These are phyloP conservation scores for Sphaerulina musiva DNA, from an alignment of 2,329 filamentous ascomycete genomes.

Conservation along the genomic window DNA sequence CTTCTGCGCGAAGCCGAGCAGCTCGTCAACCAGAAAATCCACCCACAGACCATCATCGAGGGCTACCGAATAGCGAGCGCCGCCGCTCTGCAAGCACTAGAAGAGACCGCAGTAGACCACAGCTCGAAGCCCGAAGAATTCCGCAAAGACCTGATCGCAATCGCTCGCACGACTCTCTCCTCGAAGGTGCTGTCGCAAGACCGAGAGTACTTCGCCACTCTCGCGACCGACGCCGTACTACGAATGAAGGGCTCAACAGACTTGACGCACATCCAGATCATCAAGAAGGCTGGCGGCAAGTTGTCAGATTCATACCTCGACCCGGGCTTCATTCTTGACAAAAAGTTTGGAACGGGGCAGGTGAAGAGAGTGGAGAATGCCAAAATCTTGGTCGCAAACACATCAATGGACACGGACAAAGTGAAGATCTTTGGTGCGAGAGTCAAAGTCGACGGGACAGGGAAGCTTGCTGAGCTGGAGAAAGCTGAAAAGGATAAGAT, in stretches of 20 bases:
- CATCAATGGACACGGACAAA: slow-evolving; percentile 99
- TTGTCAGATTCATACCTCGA: slow-evolving; percentile 96
- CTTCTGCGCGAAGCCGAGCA: slow-evolving; percentile 93
- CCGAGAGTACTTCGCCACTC: slow-evolving; percentile 78
- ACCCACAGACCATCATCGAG: slow-evolving; percentile 98
- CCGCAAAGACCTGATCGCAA: slow-evolving; percentile 79
- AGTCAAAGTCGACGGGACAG: slow-evolving; percentile 92
- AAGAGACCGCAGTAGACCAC: slow-evolving; percentile 80
- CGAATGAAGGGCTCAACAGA: slow-evolving; percentile 85
- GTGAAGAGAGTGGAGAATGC: slow-evolving; percentile 95
- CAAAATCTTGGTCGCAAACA: slow-evolving; percentile 97
- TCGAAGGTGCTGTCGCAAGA: slow-evolving; percentile 96
- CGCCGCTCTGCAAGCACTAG: slow-evolving; percentile 77
- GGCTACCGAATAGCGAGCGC: slow-evolving; percentile 95
- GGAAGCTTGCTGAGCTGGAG: slow-evolving; percentile 95
- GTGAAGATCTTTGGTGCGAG: slow-evolving; percentile 98
- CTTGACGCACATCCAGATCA: slow-evolving; percentile 96
- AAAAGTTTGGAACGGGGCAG: slow-evolving; percentile 98
- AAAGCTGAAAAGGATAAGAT: slow-evolving; percentile 99
- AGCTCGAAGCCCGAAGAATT: slow-evolving; percentile 78
- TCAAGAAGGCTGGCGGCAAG: slow-evolving; percentile 98
- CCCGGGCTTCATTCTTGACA: slow-evolving; percentile 96
- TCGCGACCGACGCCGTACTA: slow-evolving; percentile 86
- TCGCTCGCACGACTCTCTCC: slow-evolving; percentile 90
- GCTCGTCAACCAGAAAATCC: slow-evolving; percentile 95